Percentiles rank a stretch among this genome's conserved stretches.
These are phyloP conservation scores for Apiotrichum gamsii DNA, from an alignment of 1,284 basidiomycete genomes.

Conservation along the genomic window DNA sequence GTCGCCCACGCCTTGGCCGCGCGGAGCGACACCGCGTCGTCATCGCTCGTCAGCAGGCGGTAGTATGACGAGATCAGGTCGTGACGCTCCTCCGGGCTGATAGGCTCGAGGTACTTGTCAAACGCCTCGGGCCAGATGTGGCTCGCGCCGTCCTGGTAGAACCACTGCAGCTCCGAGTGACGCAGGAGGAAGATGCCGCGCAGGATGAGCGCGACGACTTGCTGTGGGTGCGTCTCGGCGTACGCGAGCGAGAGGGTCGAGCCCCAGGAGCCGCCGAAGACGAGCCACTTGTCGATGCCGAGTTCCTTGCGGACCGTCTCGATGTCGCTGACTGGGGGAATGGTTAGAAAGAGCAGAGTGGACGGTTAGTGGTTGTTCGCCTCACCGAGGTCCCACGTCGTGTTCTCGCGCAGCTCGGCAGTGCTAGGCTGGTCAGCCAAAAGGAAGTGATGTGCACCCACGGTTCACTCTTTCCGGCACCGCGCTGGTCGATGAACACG, in stretches of 20 bases:
- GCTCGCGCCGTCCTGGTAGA: constrained; percentile 63
- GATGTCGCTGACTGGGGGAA: constrained; percentile 68
- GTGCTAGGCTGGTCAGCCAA: constrained; percentile 48
- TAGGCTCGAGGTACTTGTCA: constrained; percentile 72
- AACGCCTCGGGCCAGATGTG: constrained; percentile 78
- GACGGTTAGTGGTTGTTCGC: too few species aligned
- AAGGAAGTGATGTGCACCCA: constrained; percentile 30
- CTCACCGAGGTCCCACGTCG: constrained; percentile 84
- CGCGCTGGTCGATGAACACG: constrained; percentile 69
- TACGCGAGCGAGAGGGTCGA: constrained; percentile 85
- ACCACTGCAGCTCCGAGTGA: constrained; percentile 79
- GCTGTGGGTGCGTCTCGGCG: constrained; percentile 74
- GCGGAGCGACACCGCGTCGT: constrained; percentile 52
- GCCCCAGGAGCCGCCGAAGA: constrained; percentile 90
- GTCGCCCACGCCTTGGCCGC: constrained; percentile 71
- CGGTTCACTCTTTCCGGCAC: constrained; percentile 78
- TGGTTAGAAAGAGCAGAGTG: too few species aligned
- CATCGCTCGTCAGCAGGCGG: constrained; percentile 68
- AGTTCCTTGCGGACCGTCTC: constrained; percentile 72
- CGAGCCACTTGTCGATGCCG: constrained; percentile 75
- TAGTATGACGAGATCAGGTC: constrained; percentile 75
- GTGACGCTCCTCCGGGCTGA: constrained; percentile 68
- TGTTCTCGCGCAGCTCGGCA: constrained; percentile 77
- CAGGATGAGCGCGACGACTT: constrained; percentile 73
- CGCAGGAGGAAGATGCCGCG: constrained; percentile 86